These are phyloP conservation scores for Carnegiea gigantea DNA, from an alignment of 179 eudicot genomes.

Conservation along the genomic window DNA sequence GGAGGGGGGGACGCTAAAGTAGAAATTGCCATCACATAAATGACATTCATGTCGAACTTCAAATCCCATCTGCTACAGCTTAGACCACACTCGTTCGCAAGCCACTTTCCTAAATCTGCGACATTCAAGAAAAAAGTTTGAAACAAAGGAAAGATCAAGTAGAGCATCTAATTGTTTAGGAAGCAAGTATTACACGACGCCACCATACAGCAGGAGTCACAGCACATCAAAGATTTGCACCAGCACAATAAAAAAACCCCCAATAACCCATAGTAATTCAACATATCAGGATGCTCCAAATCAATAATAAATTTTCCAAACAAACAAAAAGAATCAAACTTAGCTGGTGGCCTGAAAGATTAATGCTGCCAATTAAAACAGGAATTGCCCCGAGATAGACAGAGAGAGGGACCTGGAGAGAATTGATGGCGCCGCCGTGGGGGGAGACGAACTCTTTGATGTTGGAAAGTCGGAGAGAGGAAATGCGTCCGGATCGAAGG, in stretches of 20 bases:
- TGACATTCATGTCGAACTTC: neutral
- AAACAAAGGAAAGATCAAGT: too few relatives aligned
- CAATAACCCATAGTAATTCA: neutral
- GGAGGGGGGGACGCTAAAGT: neutral
- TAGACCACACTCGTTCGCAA: too few relatives aligned
- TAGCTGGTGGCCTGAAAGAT: neutral
- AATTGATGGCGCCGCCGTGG: slow-evolving; percentile 85
- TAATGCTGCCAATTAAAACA: neutral
- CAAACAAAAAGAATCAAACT: neutral
- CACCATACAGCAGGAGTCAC: neutral
- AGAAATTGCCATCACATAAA: neutral
- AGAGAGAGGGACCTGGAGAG: slow-evolving; percentile 72
- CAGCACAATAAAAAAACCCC: neutral
- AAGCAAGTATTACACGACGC: too few relatives aligned
- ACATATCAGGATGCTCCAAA: neutral
- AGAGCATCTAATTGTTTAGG: too few relatives aligned
- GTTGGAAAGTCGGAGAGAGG: slow-evolving; percentile 82
- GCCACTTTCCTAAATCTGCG: neutral
- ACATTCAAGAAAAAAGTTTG: neutral
- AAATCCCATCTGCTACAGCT: neutral
- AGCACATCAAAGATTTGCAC: neutral
- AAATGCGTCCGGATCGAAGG: slow-evolving; percentile 52
- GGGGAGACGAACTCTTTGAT: slow-evolving; percentile 76
- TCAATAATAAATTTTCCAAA: neutral
- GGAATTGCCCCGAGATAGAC: neutral